Evolutionary conservation across 257 asterid species (phyloP).

Genomic region (Perilla frutescens): DNA sequence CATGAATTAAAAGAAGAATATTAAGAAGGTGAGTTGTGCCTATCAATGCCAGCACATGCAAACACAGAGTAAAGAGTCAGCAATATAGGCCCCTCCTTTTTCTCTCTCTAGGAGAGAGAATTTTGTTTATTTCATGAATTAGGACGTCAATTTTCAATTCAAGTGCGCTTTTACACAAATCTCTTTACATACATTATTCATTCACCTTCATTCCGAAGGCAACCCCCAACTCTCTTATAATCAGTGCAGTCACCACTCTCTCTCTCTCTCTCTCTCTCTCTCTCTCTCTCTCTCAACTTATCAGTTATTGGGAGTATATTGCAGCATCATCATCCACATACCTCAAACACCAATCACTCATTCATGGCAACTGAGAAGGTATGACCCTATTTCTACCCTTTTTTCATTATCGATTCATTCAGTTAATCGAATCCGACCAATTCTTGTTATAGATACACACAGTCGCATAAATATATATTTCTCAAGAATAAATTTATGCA

Average conservation of each 20-base stretch:
- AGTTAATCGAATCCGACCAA: too few relatives aligned
- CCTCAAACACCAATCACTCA: not conserved
- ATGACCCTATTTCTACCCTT: too few relatives aligned
- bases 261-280: constrained; percentile 13
- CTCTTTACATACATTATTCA: constrained; percentile 6
- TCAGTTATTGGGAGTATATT: not conserved
- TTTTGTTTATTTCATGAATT: constrained; percentile 8
- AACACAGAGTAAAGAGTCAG: constrained; percentile 55
- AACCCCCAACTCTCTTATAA: not conserved
- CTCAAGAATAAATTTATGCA: not conserved
- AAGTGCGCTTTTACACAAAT: not conserved
- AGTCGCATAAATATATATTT: not conserved
- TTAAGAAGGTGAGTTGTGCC: constrained; percentile 48
- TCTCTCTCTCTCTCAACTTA: not conserved
- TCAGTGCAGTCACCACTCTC: not conserved
- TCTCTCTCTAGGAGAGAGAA: constrained; percentile 12
- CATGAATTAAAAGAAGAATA: constrained; percentile 20
- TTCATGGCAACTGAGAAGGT: constrained; percentile 52
- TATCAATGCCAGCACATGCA: constrained; percentile 56
- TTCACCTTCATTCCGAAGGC: constrained; percentile 4
- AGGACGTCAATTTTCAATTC: constrained; percentile 28
- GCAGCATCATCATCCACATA: not conserved
- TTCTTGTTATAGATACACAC: too few relatives aligned
- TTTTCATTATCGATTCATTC: not conserved
- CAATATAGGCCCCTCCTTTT: constrained; percentile 31